Base-by-base conservation (phyloP, 2,329 filamentous ascomycete species). In the Ascochyta fabae region DNA sequence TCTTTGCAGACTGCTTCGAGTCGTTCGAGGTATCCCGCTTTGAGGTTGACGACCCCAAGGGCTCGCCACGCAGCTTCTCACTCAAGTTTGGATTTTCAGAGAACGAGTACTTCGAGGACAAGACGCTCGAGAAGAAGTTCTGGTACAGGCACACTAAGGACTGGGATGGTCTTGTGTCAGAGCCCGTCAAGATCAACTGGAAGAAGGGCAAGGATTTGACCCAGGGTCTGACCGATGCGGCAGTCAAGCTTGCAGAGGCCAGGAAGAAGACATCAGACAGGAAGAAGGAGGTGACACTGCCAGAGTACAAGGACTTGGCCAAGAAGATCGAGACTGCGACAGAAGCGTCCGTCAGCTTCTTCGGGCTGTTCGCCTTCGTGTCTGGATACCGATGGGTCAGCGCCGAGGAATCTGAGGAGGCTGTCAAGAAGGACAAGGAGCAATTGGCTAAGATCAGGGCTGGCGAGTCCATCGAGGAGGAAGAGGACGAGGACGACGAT, bases 171-270 rank as follows among this genome's bases (percentile, higher is more conserved):
- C 83, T 96, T 31, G 91, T 97, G 53, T 93, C 88, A 23, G 92
- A 96, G 80, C 94, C 94, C 6, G 91, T 97, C 63, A 83, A 87
- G 65, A 94, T 98, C 77, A 82, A 87, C 72, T 95, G 92, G 85
- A 84, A 86, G 68, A 77, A 80, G 62, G 89, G 85, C 70, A 90
- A 90, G 81, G 94, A 98, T 76, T 79, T 93, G 68, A 97, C 92
- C 34, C 83, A 86, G 51, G 93, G 94, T 43, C 79, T 97, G 70
- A 86, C 94, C 33, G 86, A 88, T 75, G 84, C 90, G 34, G 90
- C 89, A 51, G 83, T 85, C 68, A 84, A 88, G 70, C 82, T 93
- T 46, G 90, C 83, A 71, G 83, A 89, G 60, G 87, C 88, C 34
- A 81, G 86, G 72, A 72, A 73, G 56, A 78, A 74, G 56, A 53